Base-by-base conservation (phyloP, 257 asterid species). In the Galeopsis tetrahit region DNA sequence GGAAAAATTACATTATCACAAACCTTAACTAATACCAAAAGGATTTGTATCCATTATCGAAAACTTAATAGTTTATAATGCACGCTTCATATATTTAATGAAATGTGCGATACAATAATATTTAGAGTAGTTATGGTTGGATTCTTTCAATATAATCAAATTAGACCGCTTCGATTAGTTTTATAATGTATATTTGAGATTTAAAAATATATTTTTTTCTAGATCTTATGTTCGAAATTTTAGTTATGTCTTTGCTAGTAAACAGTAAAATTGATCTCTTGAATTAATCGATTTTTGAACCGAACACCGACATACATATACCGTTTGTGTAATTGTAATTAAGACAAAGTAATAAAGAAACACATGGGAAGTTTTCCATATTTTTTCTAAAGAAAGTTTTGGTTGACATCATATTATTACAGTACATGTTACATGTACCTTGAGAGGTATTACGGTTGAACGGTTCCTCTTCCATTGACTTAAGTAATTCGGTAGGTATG, bases 391-490 rank as follows among this genome's bases (percentile, higher is more conserved):
- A 21, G 28, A 21, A 21, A 21, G 28, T 21, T 21, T 21, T 21
- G 28, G 28, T 31, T 49, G 56, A 49, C 56, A 49, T 49, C 56
- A 49, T 14, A 5, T 11, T 42, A 62, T 14, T 49, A n/a, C n/a
- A n/a, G n/a, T n/a, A n/a, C n/a, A n/a, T n/a, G n/a, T n/a, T n/a
- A 58, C 44, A 21, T 21, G 28, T 58, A 33, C 17, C 21, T 10
- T 66, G 66, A 62, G 78, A 56, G 75, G 69, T 68, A 75, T 76
- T 64, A 68, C 82, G 4, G 92, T 83, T 87, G 90, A 90, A 83
- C 94, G 87, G 92, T 83, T 85, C 91, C 87, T 87, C 83, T 73
- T 77, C 77, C 66, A 55, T 36, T 68, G 86, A 81, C 82, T 65
- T 42, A 38, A 49, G 9, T 52, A 75, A 43, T 62, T 70, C 61